A percentile compares a stretch with the other conserved stretches of the same genome.
Evolutionary conservation across 305 asterid genomes (phyloP).

Genomic region (Andrographis paniculata): DNA sequence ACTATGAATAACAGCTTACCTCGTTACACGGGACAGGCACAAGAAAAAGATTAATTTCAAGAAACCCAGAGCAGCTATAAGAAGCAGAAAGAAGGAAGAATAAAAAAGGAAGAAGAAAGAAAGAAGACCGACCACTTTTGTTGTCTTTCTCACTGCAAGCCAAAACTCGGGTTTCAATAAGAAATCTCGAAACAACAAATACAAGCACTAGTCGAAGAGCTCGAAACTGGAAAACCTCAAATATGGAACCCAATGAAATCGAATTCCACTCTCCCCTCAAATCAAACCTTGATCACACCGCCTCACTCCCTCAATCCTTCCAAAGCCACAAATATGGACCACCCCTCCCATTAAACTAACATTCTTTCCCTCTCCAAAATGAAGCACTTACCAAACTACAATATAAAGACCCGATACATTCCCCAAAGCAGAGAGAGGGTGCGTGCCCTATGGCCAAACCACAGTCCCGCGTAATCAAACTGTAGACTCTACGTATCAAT

Average conservation of each 20-base stretch:
- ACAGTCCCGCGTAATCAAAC: not conserved
- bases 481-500: not conserved
- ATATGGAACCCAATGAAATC: constrained; percentile 4
- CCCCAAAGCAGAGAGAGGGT: constrained; percentile 1
- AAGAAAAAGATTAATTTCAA: constrained; percentile 2
- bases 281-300: constrained; percentile 27
- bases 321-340: constrained; percentile 30
- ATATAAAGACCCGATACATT: constrained; percentile 4
- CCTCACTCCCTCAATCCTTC: constrained; percentile 22
- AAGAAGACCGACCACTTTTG: constrained; percentile 19
- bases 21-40: not conserved
- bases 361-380: constrained; percentile 4
- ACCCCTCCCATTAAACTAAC: constrained; percentile 18
- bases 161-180: constrained; percentile 8
- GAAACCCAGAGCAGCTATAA: not conserved
- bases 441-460: not conserved
- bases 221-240: constrained; percentile 11
- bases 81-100: too few species aligned
- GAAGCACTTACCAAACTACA: constrained; percentile 2
- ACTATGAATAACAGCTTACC: constrained; percentile 5
- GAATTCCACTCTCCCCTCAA: constrained; percentile 17
- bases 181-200: constrained; percentile 12
- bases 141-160: constrained; percentile 11
- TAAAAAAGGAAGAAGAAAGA: too few species aligned
- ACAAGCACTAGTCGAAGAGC: constrained; percentile 10